Base-by-base conservation (phyloP, 495 filamentous ascomycete species). In the Xylaria scruposa region DNA sequence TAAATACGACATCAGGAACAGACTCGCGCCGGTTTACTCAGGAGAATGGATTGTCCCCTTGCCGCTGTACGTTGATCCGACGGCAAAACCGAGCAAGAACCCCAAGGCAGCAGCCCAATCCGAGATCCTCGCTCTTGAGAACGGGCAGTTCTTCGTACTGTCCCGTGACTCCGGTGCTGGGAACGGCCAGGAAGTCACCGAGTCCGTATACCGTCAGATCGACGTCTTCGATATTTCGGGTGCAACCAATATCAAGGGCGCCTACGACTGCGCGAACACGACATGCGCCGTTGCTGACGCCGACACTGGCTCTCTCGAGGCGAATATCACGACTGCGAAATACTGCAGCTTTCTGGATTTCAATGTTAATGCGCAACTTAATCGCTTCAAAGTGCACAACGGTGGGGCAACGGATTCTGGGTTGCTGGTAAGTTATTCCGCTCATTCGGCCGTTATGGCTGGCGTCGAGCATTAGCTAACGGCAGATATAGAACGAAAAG, bases 261-360 rank as follows among this genome's bases (percentile, higher is more conserved):
- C 81, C 46, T 86, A 88, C 72, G 90, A 93, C 78, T 83, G 75
- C 17, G n/a, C 26, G 13, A 26, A 64, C 10, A 76, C 75, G 13
- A 79, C 56, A 40, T 78, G 73, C 42, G 75, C 74, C 26, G 62
- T 78, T 70, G 82, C 76, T 12, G 70, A 72, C 61, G 26, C 42
- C 56, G 38, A 19, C 19, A 74, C 78, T 6, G 92, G 92, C 21
- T 79, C 83, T 8, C 78, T 94, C 31, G 84, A 91, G 15, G 21
- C 77, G 0, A 85, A 78, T 19, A 88, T 95, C 75, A 89, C 79
- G 3, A 85, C 90, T 0, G 91, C 90, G 2, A 82, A 83, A 69
- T 91, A 92, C 74, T 96, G 92, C 77, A 75, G 86, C 3, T 94
- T 91, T 78, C 72, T 95, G 46, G 90, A 94, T 78, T 92, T 87